Percentiles rank a stretch among this genome's conserved stretches.
phyloP scores from a whole-genome alignment of 345 rosid species.

The Atalantia buxifolia region DNA sequence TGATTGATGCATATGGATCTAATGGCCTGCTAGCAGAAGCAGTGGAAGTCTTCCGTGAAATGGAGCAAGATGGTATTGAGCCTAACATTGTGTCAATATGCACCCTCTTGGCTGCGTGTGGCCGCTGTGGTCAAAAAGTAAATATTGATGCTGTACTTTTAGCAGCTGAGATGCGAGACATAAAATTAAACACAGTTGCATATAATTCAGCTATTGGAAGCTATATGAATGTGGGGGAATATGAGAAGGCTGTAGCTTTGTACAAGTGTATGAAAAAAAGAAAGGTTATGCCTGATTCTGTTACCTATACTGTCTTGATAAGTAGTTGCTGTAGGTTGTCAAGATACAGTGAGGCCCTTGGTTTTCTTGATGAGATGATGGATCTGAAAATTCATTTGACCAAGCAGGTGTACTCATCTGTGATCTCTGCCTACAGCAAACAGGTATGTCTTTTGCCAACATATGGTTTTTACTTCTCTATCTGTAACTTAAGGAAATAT shows the following conservation, averaged over 20 bases:
- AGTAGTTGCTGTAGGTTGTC: constrained; percentile 78
- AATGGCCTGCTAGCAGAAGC: constrained; percentile 77
- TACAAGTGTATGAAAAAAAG: constrained; percentile 67
- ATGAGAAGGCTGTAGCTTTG: constrained; percentile 62
- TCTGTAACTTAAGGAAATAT: background rate
- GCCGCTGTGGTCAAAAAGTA: constrained; percentile 65
- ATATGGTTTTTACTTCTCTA: background rate
- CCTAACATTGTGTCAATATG: constrained; percentile 80
- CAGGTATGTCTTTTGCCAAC: constrained; percentile 49
- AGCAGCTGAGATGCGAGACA: constrained; percentile 78
- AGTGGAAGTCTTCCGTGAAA: constrained; percentile 64
- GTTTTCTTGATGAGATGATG: constrained; percentile 63
- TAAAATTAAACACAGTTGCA: constrained; percentile 70
- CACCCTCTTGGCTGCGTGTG: constrained; percentile 86
- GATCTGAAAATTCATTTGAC: constrained; percentile 58
- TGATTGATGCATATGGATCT: constrained; percentile 92
- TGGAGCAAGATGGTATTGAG: constrained; percentile 69
- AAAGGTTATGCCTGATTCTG: constrained; percentile 63
- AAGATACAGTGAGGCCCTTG: constrained; percentile 66
- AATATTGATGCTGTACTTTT: constrained; percentile 72
- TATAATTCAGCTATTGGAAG: constrained; percentile 90
- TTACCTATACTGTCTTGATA: constrained; percentile 77
- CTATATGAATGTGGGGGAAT: constrained; percentile 78
- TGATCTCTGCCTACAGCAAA: constrained; percentile 68
- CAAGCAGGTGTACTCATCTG: constrained; percentile 76